Percentiles rank a stretch among this genome's conserved stretches.
phyloP scores from a whole-genome alignment of 441 rosid species.

The Geranium incanum region DNA sequence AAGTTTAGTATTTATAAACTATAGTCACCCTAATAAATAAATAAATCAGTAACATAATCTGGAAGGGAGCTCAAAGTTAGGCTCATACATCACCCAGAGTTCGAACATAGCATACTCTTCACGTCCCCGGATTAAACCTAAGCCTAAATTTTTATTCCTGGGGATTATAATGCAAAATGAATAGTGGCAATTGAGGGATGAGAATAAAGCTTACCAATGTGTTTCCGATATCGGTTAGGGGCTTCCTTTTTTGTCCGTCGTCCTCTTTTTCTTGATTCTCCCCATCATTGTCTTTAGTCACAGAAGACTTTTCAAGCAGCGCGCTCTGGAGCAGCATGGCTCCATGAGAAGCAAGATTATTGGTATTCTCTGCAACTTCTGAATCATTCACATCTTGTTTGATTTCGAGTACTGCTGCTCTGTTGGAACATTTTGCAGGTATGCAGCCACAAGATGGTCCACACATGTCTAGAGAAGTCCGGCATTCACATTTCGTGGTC shows the following conservation, averaged over 20 bases:
- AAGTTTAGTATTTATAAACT: no score
- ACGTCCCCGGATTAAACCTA: no score
- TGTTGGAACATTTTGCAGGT: slow-evolving; percentile 55
- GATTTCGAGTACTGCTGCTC: slow-evolving; percentile 23
- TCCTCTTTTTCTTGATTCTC: slow-evolving; percentile 25
- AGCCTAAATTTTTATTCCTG: no score
- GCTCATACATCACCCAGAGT: no score
- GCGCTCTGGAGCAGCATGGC: slow-evolving; percentile 79
- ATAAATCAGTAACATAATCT: no score
- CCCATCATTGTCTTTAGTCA: not conserved
- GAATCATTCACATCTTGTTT: slow-evolving; percentile 21
- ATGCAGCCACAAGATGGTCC: slow-evolving; percentile 65
- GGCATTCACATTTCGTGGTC: slow-evolving; percentile 75
- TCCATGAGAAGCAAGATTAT: slow-evolving; percentile 60
- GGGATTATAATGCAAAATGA: not conserved
- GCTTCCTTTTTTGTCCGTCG: slow-evolving; percentile 48
- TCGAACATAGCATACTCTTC: no score
- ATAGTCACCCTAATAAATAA: no score
- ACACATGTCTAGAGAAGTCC: slow-evolving; percentile 48
- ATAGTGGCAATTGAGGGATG: not conserved
- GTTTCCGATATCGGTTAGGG: slow-evolving; percentile 83
- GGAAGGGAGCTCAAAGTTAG: no score
- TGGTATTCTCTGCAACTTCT: slow-evolving; percentile 22
- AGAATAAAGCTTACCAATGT: slow-evolving; percentile 41
- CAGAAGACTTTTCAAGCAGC: slow-evolving; percentile 33